phyloP scores from a whole-genome alignment of 495 filamentous ascomycete species.

The Podospora comata region DNA sequence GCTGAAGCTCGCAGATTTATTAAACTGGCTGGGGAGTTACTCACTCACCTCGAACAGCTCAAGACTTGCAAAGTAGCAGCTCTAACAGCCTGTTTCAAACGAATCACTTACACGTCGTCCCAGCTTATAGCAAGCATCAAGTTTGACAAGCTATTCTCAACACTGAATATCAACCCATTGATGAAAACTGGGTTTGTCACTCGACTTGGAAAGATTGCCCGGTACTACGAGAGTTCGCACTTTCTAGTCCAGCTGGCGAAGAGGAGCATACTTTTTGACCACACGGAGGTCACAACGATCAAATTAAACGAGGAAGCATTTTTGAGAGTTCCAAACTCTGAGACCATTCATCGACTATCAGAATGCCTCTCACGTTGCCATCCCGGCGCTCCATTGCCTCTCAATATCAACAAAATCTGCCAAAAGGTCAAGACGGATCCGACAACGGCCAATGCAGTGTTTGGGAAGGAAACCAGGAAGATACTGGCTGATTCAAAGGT shows the following conservation, averaged over 20 bases:
- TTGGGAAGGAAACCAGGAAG: conserved; percentile 10
- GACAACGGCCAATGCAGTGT: background rate
- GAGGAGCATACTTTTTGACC: conserved; percentile 24
- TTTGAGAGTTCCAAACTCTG: conserved; percentile 8
- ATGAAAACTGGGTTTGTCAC: conserved; percentile 24
- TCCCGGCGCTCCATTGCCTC: background rate
- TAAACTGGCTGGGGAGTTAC: background rate
- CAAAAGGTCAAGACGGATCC: background rate
- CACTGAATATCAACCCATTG: conserved; percentile 15
- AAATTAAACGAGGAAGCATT: conserved; percentile 30
- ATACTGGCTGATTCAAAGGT: conserved; percentile 36
- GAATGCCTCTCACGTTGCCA: conserved; percentile 9
- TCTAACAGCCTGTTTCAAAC: background rate
- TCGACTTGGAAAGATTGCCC: conserved; percentile 35
- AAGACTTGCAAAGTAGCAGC: conserved; percentile 6
- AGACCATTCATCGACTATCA: background rate
- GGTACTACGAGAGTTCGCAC: conserved; percentile 35
- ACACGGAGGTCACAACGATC: conserved; percentile 26
- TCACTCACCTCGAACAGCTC: background rate
- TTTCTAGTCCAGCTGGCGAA: conserved; percentile 33
- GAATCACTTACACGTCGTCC: conserved; percentile 9
- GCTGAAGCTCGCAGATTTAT: background rate
- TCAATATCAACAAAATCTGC: background rate
- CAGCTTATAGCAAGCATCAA: conserved; percentile 7
- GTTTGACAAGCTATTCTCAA: conserved; percentile 17